These are phyloP conservation scores for Neurospora africana DNA, from an alignment of 495 filamentous ascomycete genomes.

Conservation along the genomic window DNA sequence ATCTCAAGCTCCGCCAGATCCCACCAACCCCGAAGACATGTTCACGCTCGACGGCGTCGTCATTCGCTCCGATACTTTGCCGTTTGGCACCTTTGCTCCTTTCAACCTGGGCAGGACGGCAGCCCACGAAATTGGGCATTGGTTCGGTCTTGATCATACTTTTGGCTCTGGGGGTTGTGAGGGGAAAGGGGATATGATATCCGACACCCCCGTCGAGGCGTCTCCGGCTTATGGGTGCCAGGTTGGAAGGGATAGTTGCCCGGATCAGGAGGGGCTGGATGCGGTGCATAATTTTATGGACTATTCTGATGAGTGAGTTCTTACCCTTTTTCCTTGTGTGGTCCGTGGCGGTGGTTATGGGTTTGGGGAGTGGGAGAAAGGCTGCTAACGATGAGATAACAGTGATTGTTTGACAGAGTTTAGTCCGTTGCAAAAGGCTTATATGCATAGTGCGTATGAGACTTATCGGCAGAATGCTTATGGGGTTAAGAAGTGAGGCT, in stretches of 20 bases:
- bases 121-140: conserved; percentile 46
- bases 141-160: conserved; percentile 43
- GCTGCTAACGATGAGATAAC: background rate
- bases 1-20: background rate
- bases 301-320: background rate
- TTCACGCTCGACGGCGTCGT: conserved; percentile 1
- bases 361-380: background rate
- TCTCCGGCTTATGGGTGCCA: background rate
- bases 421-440: background rate
- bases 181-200: background rate
- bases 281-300: background rate
- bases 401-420: background rate
- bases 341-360: too few species aligned
- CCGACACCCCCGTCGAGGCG: background rate
- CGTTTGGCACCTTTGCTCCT: conserved; percentile 12
- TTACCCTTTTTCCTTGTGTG: background rate
- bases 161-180: conserved; percentile 30
- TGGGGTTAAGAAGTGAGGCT: background rate
- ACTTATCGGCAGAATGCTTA: background rate
- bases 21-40: background rate
- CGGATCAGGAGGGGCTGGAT: background rate
- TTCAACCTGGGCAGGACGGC: conserved; percentile 36
- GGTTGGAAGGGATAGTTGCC: background rate
- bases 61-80: background rate
- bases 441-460: background rate